A percentile compares a stretch with the other conserved stretches of the same genome.
Evolutionary conservation across 306 rosid genomes (phyloP).

Genomic region (Hippophae tibetana): DNA sequence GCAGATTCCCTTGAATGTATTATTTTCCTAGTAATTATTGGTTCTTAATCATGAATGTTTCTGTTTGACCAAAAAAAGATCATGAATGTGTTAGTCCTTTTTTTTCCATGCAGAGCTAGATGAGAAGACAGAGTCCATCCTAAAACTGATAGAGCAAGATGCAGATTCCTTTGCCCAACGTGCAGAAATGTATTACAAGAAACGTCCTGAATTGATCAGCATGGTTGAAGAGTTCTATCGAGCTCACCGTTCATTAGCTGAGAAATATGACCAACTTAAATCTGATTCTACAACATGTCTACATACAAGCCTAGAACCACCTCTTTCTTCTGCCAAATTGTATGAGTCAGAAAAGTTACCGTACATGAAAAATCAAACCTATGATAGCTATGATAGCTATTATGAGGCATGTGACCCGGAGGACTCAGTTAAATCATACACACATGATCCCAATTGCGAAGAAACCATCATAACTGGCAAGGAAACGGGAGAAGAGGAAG

Average conservation of each 20-base stretch:
- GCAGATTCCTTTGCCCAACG: conserved; percentile 85
- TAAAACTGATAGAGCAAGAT: conserved; percentile 60
- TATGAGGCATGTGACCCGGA: conserved; percentile 43
- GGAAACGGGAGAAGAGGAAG: conserved; percentile 17
- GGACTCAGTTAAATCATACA: conserved; percentile 61
- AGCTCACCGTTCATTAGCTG: conserved; percentile 64
- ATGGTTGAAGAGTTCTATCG: conserved; percentile 82
- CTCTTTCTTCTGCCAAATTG: conserved; percentile 47
- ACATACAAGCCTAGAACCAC: conserved; percentile 32
- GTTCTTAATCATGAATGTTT: too few species aligned
- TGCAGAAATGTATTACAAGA: conserved; percentile 94
- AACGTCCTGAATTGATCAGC: conserved; percentile 62
- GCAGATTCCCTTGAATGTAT: too few species aligned
- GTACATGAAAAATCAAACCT: conserved; percentile 28
- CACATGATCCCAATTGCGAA: conserved; percentile 65
- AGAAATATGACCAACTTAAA: conserved; percentile 65
- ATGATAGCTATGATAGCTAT: conserved; percentile 51
- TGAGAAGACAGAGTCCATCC: conserved; percentile 57
- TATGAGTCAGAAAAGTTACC: conserved; percentile 27
- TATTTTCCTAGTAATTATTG: too few species aligned
- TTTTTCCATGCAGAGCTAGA: conserved; percentile 44
- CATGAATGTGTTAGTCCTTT: not conserved
- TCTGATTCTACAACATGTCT: conserved; percentile 46
- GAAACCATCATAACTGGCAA: conserved; percentile 21
- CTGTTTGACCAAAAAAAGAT: too few species aligned